Evolutionary conservation across 305 asterid species (phyloP).

Genomic region (Fraxinus platypoda): DNA sequence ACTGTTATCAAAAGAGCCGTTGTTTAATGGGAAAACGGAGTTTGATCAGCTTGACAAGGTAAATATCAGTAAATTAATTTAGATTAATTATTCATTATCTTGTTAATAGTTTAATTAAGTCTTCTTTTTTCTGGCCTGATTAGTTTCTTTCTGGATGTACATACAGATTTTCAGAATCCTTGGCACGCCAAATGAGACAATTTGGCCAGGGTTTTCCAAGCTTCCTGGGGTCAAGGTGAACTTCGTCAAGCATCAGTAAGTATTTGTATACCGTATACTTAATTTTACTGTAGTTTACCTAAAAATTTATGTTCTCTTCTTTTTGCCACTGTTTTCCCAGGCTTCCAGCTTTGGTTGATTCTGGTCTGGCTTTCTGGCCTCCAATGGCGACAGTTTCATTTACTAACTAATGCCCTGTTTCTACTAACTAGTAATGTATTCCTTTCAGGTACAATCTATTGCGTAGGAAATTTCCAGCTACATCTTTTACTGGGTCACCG

Average conservation of each 20-base stretch:
- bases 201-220: conserved; percentile 82
- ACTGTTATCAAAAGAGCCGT: conserved; percentile 60
- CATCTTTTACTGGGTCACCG: conserved; percentile 74
- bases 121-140: conserved; percentile 8
- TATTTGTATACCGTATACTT: conserved; percentile 29
- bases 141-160: conserved; percentile 8
- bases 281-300: conserved; percentile 3
- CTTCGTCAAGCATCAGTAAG: conserved; percentile 83
- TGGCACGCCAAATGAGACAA: conserved; percentile 84
- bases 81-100: background rate
- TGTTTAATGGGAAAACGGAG: conserved; percentile 78
- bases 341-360: conserved; percentile 88
- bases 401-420: conserved; percentile 33
- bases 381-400: conserved; percentile 46
- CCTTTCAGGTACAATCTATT: conserved; percentile 71
- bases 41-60: conserved; percentile 83
- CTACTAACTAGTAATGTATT: conserved; percentile 44
- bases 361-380: conserved; percentile 83
- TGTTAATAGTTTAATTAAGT: background rate
- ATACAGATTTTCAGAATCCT: conserved; percentile 72
- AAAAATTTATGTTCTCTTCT: conserved; percentile 48
- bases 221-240: conserved; percentile 82
- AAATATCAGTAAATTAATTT: conserved; percentile 12
- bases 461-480: conserved; percentile 69
- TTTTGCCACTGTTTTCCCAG: conserved; percentile 85